phyloP scores from a whole-genome alignment of 2,329 filamentous ascomycete genomes.

The Paecilomyces sp. region DNA sequence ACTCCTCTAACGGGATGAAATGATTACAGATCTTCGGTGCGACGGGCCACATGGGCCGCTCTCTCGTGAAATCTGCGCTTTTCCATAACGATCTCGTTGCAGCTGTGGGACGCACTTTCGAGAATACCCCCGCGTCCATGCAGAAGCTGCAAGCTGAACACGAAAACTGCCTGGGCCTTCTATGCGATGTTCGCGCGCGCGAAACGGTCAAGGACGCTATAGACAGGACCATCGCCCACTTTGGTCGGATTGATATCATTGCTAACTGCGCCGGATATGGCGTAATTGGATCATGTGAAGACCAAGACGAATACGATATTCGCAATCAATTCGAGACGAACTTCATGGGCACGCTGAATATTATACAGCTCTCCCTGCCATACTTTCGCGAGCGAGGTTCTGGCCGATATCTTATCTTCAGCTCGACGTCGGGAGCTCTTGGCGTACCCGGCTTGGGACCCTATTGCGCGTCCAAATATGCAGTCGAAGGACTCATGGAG shows the following conservation, averaged over 20 bases:
- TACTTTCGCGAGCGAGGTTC: slow-evolving; percentile 71
- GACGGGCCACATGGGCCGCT: slow-evolving; percentile 94
- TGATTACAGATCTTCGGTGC: slow-evolving; percentile 72
- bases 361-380: slow-evolving; percentile 80
- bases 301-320: slow-evolving; percentile 91
- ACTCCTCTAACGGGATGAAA: slow-evolving; percentile 1
- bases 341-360: slow-evolving; percentile 91
- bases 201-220: slow-evolving; percentile 70
- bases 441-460: slow-evolving; percentile 88
- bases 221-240: slow-evolving; percentile 62
- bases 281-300: slow-evolving; percentile 91
- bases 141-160: slow-evolving; percentile 58
- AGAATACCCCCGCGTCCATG: slow-evolving; percentile 68
- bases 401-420: slow-evolving; percentile 90
- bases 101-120: slow-evolving; percentile 75
- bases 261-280: slow-evolving; percentile 94
- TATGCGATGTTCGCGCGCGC: slow-evolving; percentile 82
- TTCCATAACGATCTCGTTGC: slow-evolving; percentile 75
- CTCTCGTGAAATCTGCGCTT: slow-evolving; percentile 75
- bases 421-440: slow-evolving; percentile 83
- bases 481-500: slow-evolving; percentile 90
- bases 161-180: slow-evolving; percentile 59
- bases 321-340: slow-evolving; percentile 97
- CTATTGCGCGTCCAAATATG: slow-evolving; percentile 96
- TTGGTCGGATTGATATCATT: slow-evolving; percentile 78